Percentiles rank a stretch among this genome's conserved stretches.
Evolutionary conservation across 305 asterid genomes (phyloP).

Genomic region (Solanum hybrid): DNA sequence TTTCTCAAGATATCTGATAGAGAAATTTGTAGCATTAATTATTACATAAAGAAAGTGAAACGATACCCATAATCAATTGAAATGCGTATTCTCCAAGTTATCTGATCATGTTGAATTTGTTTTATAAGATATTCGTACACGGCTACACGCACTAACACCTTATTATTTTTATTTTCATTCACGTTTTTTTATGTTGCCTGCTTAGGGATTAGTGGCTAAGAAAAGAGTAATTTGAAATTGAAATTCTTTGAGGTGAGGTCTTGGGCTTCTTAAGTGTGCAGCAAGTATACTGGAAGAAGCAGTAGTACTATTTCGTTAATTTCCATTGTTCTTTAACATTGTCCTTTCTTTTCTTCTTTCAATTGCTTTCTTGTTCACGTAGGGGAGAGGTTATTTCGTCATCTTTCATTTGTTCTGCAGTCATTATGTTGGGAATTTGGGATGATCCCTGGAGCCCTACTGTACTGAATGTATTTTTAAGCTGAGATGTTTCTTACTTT

Average conservation of each 20-base stretch:
- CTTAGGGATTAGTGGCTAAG: background rate
- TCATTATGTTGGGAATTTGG: background rate
- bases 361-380: background rate
- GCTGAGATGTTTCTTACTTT: background rate
- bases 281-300: background rate
- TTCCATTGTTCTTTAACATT: background rate
- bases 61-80: background rate
- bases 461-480: background rate
- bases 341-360: background rate
- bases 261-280: background rate
- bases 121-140: background rate
- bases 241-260: background rate
- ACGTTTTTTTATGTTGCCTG: background rate
- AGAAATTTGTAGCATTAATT: background rate
- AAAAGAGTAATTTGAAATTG: background rate
- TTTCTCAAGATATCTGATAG: background rate
- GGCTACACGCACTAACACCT: background rate
- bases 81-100: background rate
- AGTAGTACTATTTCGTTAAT: background rate
- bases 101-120: background rate
- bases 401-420: background rate
- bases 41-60: background rate
- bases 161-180: background rate
- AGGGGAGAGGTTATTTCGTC: background rate
- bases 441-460: background rate